A percentile compares a stretch with the other conserved stretches of the same genome.
phyloP scores from a whole-genome alignment of 2,329 filamentous ascomycete species.

The Fonsecaea nubica region DNA sequence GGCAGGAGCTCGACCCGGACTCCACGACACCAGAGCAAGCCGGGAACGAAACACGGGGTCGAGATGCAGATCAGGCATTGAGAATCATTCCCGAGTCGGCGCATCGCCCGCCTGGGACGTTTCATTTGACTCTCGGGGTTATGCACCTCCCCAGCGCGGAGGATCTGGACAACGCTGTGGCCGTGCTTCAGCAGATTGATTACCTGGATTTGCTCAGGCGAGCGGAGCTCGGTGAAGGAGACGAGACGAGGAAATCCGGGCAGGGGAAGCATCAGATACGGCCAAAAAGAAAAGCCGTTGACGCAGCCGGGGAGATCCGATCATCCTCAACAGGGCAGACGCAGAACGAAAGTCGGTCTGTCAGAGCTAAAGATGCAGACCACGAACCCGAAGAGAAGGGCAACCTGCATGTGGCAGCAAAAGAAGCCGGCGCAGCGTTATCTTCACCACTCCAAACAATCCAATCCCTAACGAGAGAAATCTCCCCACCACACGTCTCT shows the following conservation, averaged over 20 bases:
- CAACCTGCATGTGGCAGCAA: not conserved
- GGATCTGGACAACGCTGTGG: slow-evolving; percentile 55
- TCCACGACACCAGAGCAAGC: not conserved
- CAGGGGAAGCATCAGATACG: not conserved
- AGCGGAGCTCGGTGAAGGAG: slow-evolving; percentile 38
- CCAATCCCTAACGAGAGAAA: slow-evolving; percentile 4
- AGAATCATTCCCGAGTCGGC: slow-evolving; percentile 67
- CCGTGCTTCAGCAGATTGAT: slow-evolving; percentile 55
- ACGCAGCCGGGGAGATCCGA: not conserved
- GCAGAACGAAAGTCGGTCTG: no score
- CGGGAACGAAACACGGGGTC: not conserved
- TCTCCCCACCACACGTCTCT: slow-evolving; percentile 6
- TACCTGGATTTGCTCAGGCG: slow-evolving; percentile 48
- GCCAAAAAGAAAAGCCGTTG: not conserved
- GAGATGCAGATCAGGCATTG: slow-evolving; percentile 15
- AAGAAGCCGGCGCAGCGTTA: not conserved
- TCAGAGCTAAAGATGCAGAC: not conserved
- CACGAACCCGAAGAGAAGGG: not conserved
- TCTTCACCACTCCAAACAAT: not conserved
- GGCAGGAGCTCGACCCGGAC: not conserved
- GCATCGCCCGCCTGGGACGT: slow-evolving; percentile 75
- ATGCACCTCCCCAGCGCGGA: slow-evolving; percentile 71
- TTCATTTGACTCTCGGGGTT: slow-evolving; percentile 86
- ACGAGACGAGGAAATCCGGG: slow-evolving; percentile 4
- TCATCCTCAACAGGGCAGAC: not conserved